Conservation (phyloP, 1,284 basidiomycete species). For the Dichomitus squalens region DNA sequence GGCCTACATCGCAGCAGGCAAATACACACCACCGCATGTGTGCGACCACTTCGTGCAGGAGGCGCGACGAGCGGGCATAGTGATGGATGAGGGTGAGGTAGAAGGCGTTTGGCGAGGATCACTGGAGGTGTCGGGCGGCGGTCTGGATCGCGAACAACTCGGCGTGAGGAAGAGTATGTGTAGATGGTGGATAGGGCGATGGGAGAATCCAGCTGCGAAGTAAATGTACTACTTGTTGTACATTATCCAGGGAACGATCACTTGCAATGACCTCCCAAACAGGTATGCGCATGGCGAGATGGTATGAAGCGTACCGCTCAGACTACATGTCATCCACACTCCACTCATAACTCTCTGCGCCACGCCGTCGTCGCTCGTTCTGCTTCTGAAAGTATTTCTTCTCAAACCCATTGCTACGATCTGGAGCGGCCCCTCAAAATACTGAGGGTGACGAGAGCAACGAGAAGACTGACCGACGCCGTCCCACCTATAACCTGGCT, state of each 20-base stretch:
- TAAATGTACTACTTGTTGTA: neutral
- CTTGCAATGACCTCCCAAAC: no score
- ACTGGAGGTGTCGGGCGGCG: constrained; percentile 42
- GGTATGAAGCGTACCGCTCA: neutral
- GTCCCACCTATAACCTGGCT: constrained; percentile 96
- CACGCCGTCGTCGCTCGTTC: constrained; percentile 72
- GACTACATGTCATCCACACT: constrained; percentile 87
- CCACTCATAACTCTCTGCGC: constrained; percentile 79
- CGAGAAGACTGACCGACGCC: constrained; percentile 76
- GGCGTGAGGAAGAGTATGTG: constrained; percentile 56
- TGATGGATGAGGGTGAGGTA: constrained; percentile 46
- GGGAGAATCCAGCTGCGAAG: constrained; percentile 30
- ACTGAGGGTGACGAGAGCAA: neutral
- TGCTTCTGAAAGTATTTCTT: constrained; percentile 85
- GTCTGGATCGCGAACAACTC: constrained; percentile 50
- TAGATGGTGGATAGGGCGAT: constrained; percentile 60
- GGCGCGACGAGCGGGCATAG: constrained; percentile 44
- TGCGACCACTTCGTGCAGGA: constrained; percentile 57
- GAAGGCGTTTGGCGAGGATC: constrained; percentile 51
- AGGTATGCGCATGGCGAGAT: no score
- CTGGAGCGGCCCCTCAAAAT: constrained; percentile 43
- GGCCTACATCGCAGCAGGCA: constrained; percentile 64
- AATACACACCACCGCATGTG: constrained; percentile 56
- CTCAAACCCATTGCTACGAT: constrained; percentile 94
- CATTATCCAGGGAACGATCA: neutral